Evolutionary conservation across 2,329 filamentous ascomycete genomes (phyloP).

Genomic region (Penicillium sp.): DNA sequence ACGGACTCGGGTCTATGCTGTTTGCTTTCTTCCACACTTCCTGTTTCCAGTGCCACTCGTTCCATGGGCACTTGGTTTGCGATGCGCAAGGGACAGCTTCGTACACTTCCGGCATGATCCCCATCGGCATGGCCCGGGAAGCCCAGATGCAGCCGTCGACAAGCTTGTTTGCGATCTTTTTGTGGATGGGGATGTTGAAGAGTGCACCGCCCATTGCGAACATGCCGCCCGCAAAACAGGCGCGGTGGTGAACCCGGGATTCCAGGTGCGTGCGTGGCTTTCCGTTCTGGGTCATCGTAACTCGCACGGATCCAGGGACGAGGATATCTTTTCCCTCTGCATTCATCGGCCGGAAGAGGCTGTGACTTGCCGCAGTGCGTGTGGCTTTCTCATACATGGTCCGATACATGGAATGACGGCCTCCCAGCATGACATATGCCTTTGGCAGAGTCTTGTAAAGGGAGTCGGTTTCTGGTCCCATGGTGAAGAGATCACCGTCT

Average conservation of each 20-base stretch:
- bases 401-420: constrained; percentile 46
- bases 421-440: constrained; percentile 42
- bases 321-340: constrained; percentile 48
- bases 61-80: constrained; percentile 40
- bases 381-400: constrained; percentile 57
- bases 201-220: constrained; percentile 53
- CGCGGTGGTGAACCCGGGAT: constrained; percentile 50
- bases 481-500: constrained; percentile 46
- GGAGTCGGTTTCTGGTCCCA: constrained; percentile 57
- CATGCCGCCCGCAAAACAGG: constrained; percentile 58
- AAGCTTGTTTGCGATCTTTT: constrained; percentile 51
- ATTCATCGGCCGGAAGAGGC: constrained; percentile 51
- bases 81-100: constrained; percentile 44
- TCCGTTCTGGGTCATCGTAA: constrained; percentile 12
- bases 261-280: constrained; percentile 22
- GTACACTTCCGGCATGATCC: constrained; percentile 56
- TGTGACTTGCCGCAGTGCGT: constrained; percentile 44
- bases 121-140: constrained; percentile 49
- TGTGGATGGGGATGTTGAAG: constrained; percentile 50
- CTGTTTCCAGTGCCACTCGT: constrained; percentile 33
- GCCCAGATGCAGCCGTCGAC: constrained; percentile 58
- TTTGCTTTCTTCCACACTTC: constrained; percentile 22
- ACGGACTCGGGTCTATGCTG: background rate
- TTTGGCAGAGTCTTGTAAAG: constrained; percentile 60
- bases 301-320: constrained; percentile 44